Evolutionary conservation across 2,329 filamentous ascomycete species (phyloP), one percentile per base, ranked within the genome.

Genomic region (Trichoderma pleuroti): DNA sequence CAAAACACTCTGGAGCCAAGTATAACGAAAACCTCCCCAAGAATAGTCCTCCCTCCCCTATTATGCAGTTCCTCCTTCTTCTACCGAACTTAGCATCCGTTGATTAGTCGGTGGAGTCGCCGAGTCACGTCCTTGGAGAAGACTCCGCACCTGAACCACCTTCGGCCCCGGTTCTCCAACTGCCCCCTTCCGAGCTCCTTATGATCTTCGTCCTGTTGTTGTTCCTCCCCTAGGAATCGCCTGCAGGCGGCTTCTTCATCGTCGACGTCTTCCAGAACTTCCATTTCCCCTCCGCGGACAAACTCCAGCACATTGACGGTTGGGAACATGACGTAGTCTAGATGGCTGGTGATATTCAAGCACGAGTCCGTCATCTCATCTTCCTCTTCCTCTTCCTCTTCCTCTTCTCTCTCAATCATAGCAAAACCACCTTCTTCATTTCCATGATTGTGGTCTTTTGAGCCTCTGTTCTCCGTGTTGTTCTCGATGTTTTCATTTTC

Each of bases 11-110:
- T 30, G 30, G 28, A 46, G 21, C 16, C 12, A n/a, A 63, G 16
- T 46, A 49, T n/a, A 24, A 42, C 2, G 5, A 18, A 54, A 26
- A 1, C 16, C 2, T 5, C 5, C 21, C 54, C 32, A 56, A n/a
- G 18, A 34, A 28, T 10, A 66, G 21, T 12, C 8, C 26, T 3
- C 21, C 16, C 46, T 30, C 32, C 49, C 32, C n/a, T 42, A 39
- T 56, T 18, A 49, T 62, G 59, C 59, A 12, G 5, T 24, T 30
- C 24, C 21, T 21, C 39, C 28, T 28, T 21, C n/a, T 11, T 30
- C 32, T 68, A 56, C 66, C 66, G 66, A 68, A 52, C 28, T n/a
- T 60, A 42, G 54, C 56, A 68, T 32, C 66, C 66, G 66, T 60
- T 28, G 5, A 24, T 52, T 46, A 60, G 56, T 9, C 9, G 39